Evolutionary conservation across 371 early-diverging fungal genomes (phyloP).

Genomic region (Syncephalis plumigaleata): DNA sequence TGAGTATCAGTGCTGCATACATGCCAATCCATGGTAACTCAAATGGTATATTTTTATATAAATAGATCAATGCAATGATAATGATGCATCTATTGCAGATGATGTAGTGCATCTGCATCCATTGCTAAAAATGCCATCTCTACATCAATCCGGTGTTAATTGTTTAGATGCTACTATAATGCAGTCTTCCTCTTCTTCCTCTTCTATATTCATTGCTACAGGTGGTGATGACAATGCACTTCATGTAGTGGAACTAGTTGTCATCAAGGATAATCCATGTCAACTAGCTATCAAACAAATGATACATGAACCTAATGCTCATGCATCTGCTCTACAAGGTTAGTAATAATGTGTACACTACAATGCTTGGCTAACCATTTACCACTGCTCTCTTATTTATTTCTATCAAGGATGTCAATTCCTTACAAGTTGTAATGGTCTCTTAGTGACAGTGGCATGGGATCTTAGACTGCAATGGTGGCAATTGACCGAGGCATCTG

Average conservation of each 20-base stretch:
- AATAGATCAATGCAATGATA: no score
- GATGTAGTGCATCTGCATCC: not conserved
- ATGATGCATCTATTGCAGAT: no score
- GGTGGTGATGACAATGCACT: constrained; percentile 39
- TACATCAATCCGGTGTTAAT: constrained; percentile 30
- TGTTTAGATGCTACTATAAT: constrained; percentile 16
- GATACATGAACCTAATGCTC: constrained; percentile 15
- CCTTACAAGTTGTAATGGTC: no score
- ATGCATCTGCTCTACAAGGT: constrained; percentile 33
- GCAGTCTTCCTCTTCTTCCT: not conserved
- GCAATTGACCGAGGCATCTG: no score
- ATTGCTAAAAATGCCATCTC: not conserved
- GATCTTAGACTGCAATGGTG: no score
- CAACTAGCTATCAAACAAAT: not conserved
- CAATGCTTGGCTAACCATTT: no score
- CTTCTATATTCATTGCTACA: constrained; percentile 13
- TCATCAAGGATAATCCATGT: not conserved
- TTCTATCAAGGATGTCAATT: no score
- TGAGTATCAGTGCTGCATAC: not conserved
- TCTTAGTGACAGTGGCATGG: no score
- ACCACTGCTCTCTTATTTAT: no score
- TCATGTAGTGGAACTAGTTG: constrained; percentile 7
- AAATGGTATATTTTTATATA: no score
- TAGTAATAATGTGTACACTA: no score
- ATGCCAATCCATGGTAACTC: not conserved